Evolutionary conservation across 2,329 filamentous ascomycete genomes (phyloP).

Genomic region (Helminthosporium solani): DNA sequence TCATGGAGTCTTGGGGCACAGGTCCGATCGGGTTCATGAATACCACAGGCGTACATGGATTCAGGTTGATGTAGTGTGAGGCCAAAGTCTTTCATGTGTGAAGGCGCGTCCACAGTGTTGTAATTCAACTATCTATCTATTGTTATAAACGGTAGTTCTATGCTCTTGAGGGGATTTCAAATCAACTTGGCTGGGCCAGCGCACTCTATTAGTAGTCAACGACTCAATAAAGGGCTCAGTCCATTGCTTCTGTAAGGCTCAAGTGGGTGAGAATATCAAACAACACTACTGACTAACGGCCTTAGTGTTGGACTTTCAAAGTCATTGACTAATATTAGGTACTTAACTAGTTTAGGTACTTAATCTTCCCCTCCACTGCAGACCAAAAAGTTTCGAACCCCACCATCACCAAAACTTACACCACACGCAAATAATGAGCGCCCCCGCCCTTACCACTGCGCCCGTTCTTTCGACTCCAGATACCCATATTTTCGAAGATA

Average conservation of each 20-base stretch:
- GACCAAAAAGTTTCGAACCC: slow-evolving; percentile 8
- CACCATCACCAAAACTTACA: slow-evolving; percentile 1
- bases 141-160: background rate
- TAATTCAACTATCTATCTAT: background rate
- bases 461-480: slow-evolving; percentile 65
- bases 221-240: no score
- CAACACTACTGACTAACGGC: background rate
- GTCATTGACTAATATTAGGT: no score
- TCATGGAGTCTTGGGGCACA: background rate
- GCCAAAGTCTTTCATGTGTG: background rate
- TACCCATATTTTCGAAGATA: slow-evolving; percentile 59
- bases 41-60: background rate
- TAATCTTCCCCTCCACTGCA: background rate
- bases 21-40: background rate
- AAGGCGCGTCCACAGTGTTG: background rate
- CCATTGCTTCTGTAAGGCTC: no score
- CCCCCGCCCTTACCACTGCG: slow-evolving; percentile 39
- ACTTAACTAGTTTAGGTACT: no score
- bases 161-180: no score
- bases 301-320: no score
- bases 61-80: background rate
- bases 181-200: no score
- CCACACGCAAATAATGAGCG: slow-evolving; percentile 25
- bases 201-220: no score
- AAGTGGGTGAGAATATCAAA: no score